Conservation (phyloP, 1,284 basidiomycete genomes). For the Fomitopsis schrenkii region DNA sequence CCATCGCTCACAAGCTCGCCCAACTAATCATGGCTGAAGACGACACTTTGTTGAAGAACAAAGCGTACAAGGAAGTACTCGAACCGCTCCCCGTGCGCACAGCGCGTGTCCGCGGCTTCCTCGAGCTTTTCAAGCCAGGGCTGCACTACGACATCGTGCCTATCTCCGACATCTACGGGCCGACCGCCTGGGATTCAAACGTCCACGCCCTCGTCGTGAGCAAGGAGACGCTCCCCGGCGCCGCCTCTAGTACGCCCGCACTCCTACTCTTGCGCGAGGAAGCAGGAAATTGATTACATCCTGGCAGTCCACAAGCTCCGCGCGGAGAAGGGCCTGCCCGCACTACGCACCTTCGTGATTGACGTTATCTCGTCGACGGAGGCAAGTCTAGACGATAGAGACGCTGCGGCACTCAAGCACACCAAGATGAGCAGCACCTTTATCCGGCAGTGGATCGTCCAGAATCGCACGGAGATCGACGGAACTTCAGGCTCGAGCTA, state of each 20-base stretch:
- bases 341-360: conserved; percentile 72
- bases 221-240: conserved; percentile 79
- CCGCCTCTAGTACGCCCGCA: conserved; percentile 54
- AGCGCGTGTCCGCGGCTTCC: conserved; percentile 55
- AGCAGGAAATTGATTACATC: background rate
- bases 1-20: conserved; percentile 1
- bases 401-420: conserved; percentile 64
- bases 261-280: background rate
- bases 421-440: conserved; percentile 90
- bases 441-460: conserved; percentile 80
- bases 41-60: conserved; percentile 72
- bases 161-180: conserved; percentile 83
- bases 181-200: conserved; percentile 80
- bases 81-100: conserved; percentile 62
- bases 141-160: conserved; percentile 65
- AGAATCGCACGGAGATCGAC: conserved; percentile 21
- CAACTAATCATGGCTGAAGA: conserved; percentile 34
- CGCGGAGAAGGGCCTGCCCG: conserved; percentile 47
- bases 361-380: conserved; percentile 77
- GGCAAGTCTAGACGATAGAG: conserved; percentile 52
- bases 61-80: conserved; percentile 68
- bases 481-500: conserved; percentile 12
- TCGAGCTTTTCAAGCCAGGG: conserved; percentile 61
- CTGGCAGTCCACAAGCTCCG: conserved; percentile 60
- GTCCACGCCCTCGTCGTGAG: conserved; percentile 87